Base-by-base conservation (phyloP, 73 alveolate species). In the Symbiodinium pilosum region DNA sequence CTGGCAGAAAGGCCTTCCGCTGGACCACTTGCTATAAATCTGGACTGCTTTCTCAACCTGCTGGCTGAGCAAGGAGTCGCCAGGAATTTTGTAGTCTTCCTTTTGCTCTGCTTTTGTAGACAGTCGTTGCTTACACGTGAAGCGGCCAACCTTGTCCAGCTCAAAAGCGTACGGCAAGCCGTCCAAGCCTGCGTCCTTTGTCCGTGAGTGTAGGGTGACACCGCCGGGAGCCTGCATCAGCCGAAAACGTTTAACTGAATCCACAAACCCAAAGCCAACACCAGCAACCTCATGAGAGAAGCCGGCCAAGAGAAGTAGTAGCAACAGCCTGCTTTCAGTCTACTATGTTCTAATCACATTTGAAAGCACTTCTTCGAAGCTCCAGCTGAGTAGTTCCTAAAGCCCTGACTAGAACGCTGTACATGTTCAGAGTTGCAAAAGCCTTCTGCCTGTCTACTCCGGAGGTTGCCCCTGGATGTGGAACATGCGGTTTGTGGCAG, bases 91-190 rank as follows among this genome's bases (percentile, higher is more conserved):
- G 59, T 6, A 47, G 21, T 14, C 59, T 47, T 47, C 59, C 38
- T 18, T 14, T 18, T 38, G 39, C 9, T 64, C 81, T 9, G 81
- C 24, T 38, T 28, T 20, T 20, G 32, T 34, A 18, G 38, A 26
- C 12, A 38, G 30, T 18, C 34, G 81, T n/a, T 64, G 32, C 43
- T 43, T 36, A 32, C 85, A 73, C 8, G 2, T 51, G 56, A 69
- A 68, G n/a, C 97, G 88, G 30, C 97, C 97, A 2, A 1, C 11
- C n/a, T 5, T 34, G 81, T 91, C 97, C 97, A 91, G 40, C 32
- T 26, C 97, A 68, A 38, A 42, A 26, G 97, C 97, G 20, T 91
- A 83, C 2, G 97, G 97, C 73, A 91, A 11, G 52, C 97, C 97
- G 54, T 91, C 97, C 89, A 91, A 16, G 21, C 89, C 97, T 7